Evolutionary conservation across 169 alveolate genomes (phyloP), one percentile per base, ranked within the genome.

Genomic region (Babesia divergens): DNA sequence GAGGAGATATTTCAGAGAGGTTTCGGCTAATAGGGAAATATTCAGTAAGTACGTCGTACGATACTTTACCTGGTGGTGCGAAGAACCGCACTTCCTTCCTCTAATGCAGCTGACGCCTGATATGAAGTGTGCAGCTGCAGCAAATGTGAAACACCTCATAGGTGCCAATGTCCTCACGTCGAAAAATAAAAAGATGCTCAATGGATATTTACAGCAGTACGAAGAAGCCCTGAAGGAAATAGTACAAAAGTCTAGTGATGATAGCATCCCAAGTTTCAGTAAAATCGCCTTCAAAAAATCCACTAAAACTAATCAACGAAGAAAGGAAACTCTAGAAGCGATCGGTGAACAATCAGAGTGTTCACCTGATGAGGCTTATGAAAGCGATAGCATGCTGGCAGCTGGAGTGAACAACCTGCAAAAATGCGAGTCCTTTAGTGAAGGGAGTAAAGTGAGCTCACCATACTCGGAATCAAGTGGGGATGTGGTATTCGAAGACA

Each of bases 1-100:
- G 32, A 84, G 92, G 46, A 53, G 95, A 40, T 92, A 90, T 68
- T 93, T 93, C 60, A 76, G 96, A 40, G 96, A 93, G 77, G 91
- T 93, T 13, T 92, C 95, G 20, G 95, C 96, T 34, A 91, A 91
- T 75, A 72, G 95, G 42, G 94, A 91, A 31, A 90, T 92, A 6
- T 84, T 83, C 67, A 91, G 95, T 77, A 93, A 93, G 70, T 92
- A 93, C 66, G 96, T 93, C 43, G 96, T 91, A 29, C 77, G 96
- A 18, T 93, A 91, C 75, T 93, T 87, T 68, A 93, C 95, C n/a
- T 93, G 96, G 96, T 93, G 96, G 96, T 93, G 95, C 55, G 96
- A 93, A 60, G 95, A 93, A 71, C 96, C 95, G 14, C 95, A 90
- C 69, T 92, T 89, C 47, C 68, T 93, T 16, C 96, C 95, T 7